These are phyloP conservation scores for Leccinellum luteum DNA, from an alignment of 768 basidiomycete species.

Conservation along the genomic window DNA sequence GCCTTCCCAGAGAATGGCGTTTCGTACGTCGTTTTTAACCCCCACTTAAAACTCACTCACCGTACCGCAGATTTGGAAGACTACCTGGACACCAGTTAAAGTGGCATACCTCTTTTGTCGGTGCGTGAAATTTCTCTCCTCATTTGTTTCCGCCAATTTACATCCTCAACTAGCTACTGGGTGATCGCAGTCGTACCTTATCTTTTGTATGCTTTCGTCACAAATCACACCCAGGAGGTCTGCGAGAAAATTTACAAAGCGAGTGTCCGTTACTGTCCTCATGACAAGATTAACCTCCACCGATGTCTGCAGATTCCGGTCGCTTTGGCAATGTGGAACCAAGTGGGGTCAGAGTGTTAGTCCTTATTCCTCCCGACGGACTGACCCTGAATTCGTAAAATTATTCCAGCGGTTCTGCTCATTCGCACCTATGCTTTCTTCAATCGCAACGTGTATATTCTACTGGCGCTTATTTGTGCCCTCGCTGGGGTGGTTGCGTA, in stretches of 20 bases:
- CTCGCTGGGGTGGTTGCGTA: constrained; percentile 75
- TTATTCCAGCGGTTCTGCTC: constrained; percentile 60
- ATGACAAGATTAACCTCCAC: background rate
- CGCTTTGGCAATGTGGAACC: constrained; percentile 83
- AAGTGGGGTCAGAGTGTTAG: constrained; percentile 77
- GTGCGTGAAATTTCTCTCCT: constrained; percentile 40
- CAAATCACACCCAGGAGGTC: constrained; percentile 59
- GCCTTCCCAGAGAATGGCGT: constrained; percentile 72
- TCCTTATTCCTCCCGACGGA: constrained; percentile 1
- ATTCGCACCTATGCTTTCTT: constrained; percentile 87
- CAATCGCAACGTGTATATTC: constrained; percentile 69
- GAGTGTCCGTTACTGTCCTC: constrained; percentile 8
- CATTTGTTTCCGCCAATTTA: constrained; percentile 3
- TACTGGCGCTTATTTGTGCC: constrained; percentile 61
- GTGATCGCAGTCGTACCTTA: constrained; percentile 79
- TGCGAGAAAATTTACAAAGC: constrained; percentile 75
- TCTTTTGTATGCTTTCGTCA: constrained; percentile 71
- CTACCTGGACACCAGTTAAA: constrained; percentile 82
- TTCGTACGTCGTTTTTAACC: constrained; percentile 49
- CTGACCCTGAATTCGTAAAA: constrained; percentile 9
- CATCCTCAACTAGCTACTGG: constrained; percentile 58
- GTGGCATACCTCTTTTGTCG: constrained; percentile 81
- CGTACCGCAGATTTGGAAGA: constrained; percentile 67
- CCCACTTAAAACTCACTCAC: background rate
- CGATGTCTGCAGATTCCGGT: constrained; percentile 61